A percentile compares a stretch with the other conserved stretches of the same genome.
Evolutionary conservation across 2,329 filamentous ascomycete species (phyloP).

Genomic region (Scedosporium boydii): DNA sequence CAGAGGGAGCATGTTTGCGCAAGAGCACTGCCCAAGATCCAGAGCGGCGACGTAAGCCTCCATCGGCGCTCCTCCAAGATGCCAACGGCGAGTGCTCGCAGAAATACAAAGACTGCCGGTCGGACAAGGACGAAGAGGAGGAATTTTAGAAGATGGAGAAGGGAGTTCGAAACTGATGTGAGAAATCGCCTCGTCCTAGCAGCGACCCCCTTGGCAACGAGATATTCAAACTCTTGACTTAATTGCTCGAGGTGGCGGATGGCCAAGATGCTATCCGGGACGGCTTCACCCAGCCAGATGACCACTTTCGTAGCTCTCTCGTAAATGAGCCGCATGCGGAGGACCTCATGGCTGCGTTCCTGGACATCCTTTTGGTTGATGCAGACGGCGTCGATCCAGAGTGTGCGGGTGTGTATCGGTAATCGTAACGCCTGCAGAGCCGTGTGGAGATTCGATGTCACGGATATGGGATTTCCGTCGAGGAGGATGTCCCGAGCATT

Average conservation of each 20-base stretch:
- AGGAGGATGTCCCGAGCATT: not conserved
- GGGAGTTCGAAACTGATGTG: not conserved
- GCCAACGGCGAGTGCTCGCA: not conserved
- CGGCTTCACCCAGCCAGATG: not conserved
- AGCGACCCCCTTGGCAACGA: not conserved
- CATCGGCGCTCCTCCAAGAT: not conserved
- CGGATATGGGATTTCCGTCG: not conserved
- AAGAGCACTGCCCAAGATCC: not conserved
- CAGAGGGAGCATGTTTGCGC: not conserved
- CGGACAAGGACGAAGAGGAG: not conserved
- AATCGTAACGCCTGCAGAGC: conserved; percentile 10
- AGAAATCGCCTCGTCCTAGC: not conserved
- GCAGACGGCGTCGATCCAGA: conserved; percentile 14
- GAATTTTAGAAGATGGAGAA: not conserved
- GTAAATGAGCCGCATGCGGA: not conserved
- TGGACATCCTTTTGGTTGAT: conserved; percentile 12
- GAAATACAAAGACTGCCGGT: not conserved
- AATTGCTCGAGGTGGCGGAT: not conserved
- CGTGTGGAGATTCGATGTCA: conserved; percentile 10
- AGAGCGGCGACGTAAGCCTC: not conserved
- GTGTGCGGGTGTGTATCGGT: not conserved
- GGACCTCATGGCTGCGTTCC: conserved; percentile 12
- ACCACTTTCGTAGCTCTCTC: not conserved
- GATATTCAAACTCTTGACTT: not conserved
- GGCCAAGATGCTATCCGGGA: not conserved